Conservation (phyloP, 2,329 filamentous ascomycete genomes). For the Ceratocystis albifundus region DNA sequence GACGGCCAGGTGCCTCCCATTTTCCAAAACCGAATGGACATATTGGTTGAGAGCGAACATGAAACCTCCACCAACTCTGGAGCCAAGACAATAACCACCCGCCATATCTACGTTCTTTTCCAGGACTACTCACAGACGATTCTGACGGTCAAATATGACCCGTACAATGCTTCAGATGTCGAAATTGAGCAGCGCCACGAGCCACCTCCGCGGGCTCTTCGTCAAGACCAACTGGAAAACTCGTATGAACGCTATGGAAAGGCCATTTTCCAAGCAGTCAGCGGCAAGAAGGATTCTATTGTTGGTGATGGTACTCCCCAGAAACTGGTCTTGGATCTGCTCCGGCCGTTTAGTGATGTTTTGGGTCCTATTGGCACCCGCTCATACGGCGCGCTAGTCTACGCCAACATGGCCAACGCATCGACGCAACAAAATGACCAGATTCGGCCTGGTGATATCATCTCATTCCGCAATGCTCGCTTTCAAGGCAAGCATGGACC, state of each 20-base stretch:
- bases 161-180: constrained; percentile 59
- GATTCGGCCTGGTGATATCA: constrained; percentile 84
- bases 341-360: constrained; percentile 60
- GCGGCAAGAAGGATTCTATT: constrained; percentile 62
- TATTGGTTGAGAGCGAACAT: constrained; percentile 74
- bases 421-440: constrained; percentile 82
- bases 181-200: constrained; percentile 78
- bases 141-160: constrained; percentile 68
- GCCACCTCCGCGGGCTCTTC: constrained; percentile 63
- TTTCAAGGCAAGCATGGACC: constrained; percentile 93
- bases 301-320: constrained; percentile 77
- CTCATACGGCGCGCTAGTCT: constrained; percentile 82
- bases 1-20: constrained; percentile 66
- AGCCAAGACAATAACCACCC: constrained; percentile 59
- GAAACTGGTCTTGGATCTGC: constrained; percentile 64
- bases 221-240: constrained; percentile 86
- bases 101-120: constrained; percentile 78
- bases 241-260: constrained; percentile 72
- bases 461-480: constrained; percentile 81
- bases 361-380: constrained; percentile 77
- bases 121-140: constrained; percentile 94
- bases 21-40: constrained; percentile 70
- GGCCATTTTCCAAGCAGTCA: constrained; percentile 60
- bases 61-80: constrained; percentile 56
- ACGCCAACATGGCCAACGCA: constrained; percentile 89